A percentile compares a stretch with the other conserved stretches of the same genome.
Conservation (phyloP, 352 stramenopile species). For the Pilasporangium apinafurcum region DNA sequence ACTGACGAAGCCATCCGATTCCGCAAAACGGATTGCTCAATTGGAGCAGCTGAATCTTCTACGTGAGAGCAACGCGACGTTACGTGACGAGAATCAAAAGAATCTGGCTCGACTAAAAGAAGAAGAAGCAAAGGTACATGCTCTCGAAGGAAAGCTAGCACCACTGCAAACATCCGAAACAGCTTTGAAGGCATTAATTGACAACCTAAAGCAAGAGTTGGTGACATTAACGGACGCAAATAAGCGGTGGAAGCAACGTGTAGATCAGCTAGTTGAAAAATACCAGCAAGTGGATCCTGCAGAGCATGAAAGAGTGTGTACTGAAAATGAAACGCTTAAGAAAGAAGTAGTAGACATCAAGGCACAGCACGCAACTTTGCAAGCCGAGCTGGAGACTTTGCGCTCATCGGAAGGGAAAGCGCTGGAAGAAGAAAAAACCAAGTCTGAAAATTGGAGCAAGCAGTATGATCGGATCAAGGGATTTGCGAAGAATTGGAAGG, state of each 20-base stretch:
- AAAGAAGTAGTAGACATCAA: conserved; percentile 43
- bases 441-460: conserved; percentile 61
- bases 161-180: conserved; percentile 37
- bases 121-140: conserved; percentile 39
- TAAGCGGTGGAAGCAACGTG: conserved; percentile 70
- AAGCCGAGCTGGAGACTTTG: conserved; percentile 41
- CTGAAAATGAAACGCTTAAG: conserved; percentile 43
- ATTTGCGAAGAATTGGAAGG: conserved; percentile 83
- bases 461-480: conserved; percentile 77
- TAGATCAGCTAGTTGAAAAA: conserved; percentile 81
- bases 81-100: conserved; percentile 68
- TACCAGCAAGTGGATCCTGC: conserved; percentile 75
- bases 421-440: conserved; percentile 58
- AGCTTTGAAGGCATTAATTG: conserved; percentile 42
- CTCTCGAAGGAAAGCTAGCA: conserved; percentile 42
- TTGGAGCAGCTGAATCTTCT: conserved; percentile 71
- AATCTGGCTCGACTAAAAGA: conserved; percentile 41
- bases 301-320: conserved; percentile 62
- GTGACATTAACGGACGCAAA: conserved; percentile 50
- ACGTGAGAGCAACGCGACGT: conserved; percentile 71
- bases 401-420: conserved; percentile 35
- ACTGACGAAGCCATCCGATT: conserved; percentile 3
- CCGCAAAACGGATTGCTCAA: conserved; percentile 51
- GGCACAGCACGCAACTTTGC: conserved; percentile 24
- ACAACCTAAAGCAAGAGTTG: conserved; percentile 58